Evolutionary conservation across 176 grass and related monocot genomes (phyloP).

Genomic region (Cymbopogon citratus): DNA sequence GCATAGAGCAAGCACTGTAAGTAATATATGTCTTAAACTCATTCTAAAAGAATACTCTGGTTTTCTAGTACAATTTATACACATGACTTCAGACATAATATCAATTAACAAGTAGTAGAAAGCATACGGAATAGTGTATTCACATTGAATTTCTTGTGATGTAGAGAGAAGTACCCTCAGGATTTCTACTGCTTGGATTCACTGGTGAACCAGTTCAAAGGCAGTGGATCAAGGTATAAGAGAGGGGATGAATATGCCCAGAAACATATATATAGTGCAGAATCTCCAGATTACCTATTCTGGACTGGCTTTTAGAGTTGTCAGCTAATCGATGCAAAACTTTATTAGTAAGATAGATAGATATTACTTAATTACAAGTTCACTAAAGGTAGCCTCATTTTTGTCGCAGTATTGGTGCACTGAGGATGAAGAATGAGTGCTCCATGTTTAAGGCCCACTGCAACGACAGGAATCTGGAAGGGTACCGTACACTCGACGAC

Average conservation of each 20-base stretch:
- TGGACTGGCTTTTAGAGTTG: slow-evolving; percentile 4
- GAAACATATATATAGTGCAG: neutral
- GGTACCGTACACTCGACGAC: slow-evolving; percentile 12
- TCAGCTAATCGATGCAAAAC: neutral
- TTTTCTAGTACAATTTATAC: neutral
- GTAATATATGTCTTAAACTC: slow-evolving; percentile 13
- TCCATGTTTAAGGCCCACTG: slow-evolving; percentile 51
- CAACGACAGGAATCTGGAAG: slow-evolving; percentile 44
- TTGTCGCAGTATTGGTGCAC: slow-evolving; percentile 62
- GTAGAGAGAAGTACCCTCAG: slow-evolving; percentile 58
- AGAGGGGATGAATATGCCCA: slow-evolving; percentile 21
- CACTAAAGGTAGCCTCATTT: neutral
- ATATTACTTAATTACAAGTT: neutral
- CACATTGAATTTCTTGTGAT: slow-evolving; percentile 24
- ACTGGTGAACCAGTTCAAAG: slow-evolving; percentile 58
- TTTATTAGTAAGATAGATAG: slow-evolving; percentile 1
- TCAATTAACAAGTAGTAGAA: neutral
- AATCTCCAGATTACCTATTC: too few species aligned
- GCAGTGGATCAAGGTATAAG: slow-evolving; percentile 64
- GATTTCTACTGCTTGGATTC: slow-evolving; percentile 55
- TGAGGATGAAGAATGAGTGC: slow-evolving; percentile 66
- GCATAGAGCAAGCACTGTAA: slow-evolving; percentile 64
- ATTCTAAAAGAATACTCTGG: neutral
- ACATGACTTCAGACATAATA: slow-evolving; percentile 4
- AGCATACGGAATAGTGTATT: slow-evolving; percentile 10